Conservation (phyloP, 2,329 filamentous ascomycete species). For the Atkinsonella texensis region DNA sequence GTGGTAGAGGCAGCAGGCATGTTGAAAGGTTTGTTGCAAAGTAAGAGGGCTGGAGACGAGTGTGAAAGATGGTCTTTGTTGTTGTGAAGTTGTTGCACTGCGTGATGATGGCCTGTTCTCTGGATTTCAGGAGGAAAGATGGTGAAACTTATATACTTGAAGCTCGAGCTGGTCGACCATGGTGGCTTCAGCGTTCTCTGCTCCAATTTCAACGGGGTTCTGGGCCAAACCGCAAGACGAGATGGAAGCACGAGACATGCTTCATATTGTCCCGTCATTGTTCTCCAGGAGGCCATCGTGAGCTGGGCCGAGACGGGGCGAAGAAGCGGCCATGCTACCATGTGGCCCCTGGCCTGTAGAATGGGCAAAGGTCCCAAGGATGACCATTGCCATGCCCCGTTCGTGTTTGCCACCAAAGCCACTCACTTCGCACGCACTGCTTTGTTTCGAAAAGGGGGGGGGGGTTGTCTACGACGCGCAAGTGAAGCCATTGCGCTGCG, state of each 20-base stretch:
- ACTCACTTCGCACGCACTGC: too few relatives aligned
- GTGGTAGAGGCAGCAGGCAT: slow-evolving; percentile 19
- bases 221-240: too few relatives aligned
- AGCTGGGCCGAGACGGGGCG: too few relatives aligned
- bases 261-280: not conserved
- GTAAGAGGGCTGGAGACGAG: not conserved
- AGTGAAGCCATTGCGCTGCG: too few relatives aligned
- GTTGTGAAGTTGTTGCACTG: not conserved
- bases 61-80: not conserved
- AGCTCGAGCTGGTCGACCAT: not conserved
- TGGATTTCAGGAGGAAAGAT: not conserved
- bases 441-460: too few relatives aligned
- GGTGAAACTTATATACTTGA: not conserved
- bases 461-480: too few relatives aligned
- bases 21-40: slow-evolving; percentile 8
- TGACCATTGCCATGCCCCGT: too few relatives aligned
- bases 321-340: too few relatives aligned
- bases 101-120: not conserved
- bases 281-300: not conserved
- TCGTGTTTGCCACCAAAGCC: too few relatives aligned
- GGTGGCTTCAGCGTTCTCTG: not conserved
- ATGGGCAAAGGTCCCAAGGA: too few relatives aligned
- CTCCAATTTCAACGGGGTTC: not conserved
- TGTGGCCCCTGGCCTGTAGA: too few relatives aligned
- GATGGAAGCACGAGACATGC: too few relatives aligned